Conservation (phyloP, 371 early-diverging fungal species). For the Mortierella sp. region DNA sequence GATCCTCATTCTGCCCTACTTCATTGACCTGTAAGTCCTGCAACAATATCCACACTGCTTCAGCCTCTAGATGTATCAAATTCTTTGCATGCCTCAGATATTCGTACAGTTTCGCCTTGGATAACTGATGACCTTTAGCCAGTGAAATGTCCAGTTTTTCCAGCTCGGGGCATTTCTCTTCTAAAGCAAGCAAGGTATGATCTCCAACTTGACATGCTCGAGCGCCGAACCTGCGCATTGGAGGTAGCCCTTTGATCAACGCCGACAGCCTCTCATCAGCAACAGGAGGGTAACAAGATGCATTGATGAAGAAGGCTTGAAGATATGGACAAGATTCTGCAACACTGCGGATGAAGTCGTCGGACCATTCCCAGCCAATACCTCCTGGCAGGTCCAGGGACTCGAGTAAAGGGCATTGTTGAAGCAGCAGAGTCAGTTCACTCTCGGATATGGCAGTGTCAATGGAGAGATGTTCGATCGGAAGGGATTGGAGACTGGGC, state of each 20-base stretch:
- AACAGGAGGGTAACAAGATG: slow-evolving; percentile 13
- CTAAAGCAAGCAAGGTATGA: slow-evolving; percentile 13
- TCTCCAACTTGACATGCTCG: slow-evolving; percentile 28
- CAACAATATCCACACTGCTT: slow-evolving; percentile 35
- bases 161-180: slow-evolving; percentile 17
- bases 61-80: slow-evolving; percentile 27
- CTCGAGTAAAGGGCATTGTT: slow-evolving; percentile 24
- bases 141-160: slow-evolving; percentile 39
- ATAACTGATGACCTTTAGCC: slow-evolving; percentile 14
- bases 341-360: slow-evolving; percentile 11
- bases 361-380: slow-evolving; percentile 25
- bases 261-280: slow-evolving; percentile 18
- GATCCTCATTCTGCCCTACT: not conserved
- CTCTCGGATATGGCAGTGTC: slow-evolving; percentile 19
- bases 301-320: slow-evolving; percentile 28
- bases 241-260: slow-evolving; percentile 6
- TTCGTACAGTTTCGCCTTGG: slow-evolving; percentile 12
- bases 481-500: not conserved
- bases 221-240: slow-evolving; percentile 24
- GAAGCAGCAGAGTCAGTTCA: slow-evolving; percentile 17
- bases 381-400: slow-evolving; percentile 37
- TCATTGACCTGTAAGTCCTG: slow-evolving; percentile 15
- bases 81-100: slow-evolving; percentile 14
- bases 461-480: slow-evolving; percentile 22
- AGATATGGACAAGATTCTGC: slow-evolving; percentile 14